A percentile compares a stretch with the other conserved stretches of the same genome.
phyloP scores from a whole-genome alignment of 2,329 filamentous ascomycete species.

The Colletotrichum liaoningense region DNA sequence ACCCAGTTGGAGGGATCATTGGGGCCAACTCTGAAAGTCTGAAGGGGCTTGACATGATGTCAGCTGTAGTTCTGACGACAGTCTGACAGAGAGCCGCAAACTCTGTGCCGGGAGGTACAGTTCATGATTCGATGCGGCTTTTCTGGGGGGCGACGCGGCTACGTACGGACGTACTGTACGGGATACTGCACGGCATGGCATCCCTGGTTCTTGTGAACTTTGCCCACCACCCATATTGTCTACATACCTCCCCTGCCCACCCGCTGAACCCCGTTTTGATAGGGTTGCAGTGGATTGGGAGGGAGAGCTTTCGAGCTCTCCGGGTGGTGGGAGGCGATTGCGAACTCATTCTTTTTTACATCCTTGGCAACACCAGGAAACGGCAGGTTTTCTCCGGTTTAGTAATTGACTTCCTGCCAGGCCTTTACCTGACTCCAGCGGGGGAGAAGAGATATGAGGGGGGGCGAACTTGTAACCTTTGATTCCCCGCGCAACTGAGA shows the following conservation, averaged over 20 bases:
- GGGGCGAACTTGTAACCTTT: too few relatives aligned
- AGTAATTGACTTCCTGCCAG: background rate
- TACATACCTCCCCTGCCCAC: background rate
- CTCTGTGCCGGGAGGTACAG: background rate
- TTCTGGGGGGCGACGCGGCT: too few relatives aligned
- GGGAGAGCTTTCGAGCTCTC: background rate
- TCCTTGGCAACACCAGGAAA: background rate
- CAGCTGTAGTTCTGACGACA: background rate
- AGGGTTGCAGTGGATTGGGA: slow-evolving; percentile 1
- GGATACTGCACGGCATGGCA: background rate
- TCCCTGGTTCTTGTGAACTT: background rate
- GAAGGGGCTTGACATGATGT: too few relatives aligned
- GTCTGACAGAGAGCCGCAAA: background rate
- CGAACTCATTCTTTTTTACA: too few relatives aligned
- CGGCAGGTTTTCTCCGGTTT: background rate
- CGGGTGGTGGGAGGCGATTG: background rate
- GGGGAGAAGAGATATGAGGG: background rate
- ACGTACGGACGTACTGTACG: too few relatives aligned
- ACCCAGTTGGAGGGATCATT: too few relatives aligned
- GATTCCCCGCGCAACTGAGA: too few relatives aligned
- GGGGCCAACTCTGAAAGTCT: too few relatives aligned
- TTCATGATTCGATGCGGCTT: background rate
- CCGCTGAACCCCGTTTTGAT: background rate
- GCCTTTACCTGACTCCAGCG: too few relatives aligned
- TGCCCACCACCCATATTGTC: background rate